phyloP scores from a whole-genome alignment of 768 basidiomycete genomes.

The Mycena leptocephala region DNA sequence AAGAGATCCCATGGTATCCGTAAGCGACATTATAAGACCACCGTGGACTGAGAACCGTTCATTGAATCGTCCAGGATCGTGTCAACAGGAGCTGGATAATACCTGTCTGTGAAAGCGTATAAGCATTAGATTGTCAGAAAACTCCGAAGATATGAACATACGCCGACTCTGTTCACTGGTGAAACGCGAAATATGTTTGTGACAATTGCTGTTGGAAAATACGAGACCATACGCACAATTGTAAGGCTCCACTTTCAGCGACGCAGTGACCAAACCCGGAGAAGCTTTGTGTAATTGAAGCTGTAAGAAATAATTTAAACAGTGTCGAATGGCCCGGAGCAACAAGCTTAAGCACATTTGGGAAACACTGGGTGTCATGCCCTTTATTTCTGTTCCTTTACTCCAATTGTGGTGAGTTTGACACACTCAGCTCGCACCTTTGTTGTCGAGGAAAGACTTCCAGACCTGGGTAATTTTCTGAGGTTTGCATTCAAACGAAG shows the following conservation, averaged over 20 bases:
- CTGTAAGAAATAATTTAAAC: not conserved
- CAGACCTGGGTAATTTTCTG: conserved; percentile 70
- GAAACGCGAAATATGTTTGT: conserved; percentile 14
- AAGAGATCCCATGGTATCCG: conserved; percentile 86
- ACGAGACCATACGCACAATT: conserved; percentile 67
- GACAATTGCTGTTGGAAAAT: not conserved
- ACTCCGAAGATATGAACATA: conserved; percentile 50
- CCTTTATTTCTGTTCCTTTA: conserved; percentile 58
- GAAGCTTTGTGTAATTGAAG: conserved; percentile 61
- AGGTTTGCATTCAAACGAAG: not conserved
- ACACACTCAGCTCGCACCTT: conserved; percentile 60
- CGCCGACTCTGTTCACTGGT: conserved; percentile 88
- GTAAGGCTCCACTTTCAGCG: conserved; percentile 81
- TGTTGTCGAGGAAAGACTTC: conserved; percentile 84
- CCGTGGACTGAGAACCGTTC: conserved; percentile 71
- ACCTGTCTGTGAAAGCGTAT: conserved; percentile 55
- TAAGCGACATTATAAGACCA: conserved; percentile 85
- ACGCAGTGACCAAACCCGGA: conserved; percentile 82
- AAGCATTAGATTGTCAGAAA: not conserved
- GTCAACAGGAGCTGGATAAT: not conserved
- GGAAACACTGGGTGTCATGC: conserved; percentile 87
- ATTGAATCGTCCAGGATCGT: not conserved
- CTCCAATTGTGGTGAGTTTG: not conserved
- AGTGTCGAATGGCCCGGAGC: not conserved
- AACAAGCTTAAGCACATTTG: conserved; percentile 64